Conservation (phyloP, 2,329 filamentous ascomycete genomes). For the Nemania sp. region DNA sequence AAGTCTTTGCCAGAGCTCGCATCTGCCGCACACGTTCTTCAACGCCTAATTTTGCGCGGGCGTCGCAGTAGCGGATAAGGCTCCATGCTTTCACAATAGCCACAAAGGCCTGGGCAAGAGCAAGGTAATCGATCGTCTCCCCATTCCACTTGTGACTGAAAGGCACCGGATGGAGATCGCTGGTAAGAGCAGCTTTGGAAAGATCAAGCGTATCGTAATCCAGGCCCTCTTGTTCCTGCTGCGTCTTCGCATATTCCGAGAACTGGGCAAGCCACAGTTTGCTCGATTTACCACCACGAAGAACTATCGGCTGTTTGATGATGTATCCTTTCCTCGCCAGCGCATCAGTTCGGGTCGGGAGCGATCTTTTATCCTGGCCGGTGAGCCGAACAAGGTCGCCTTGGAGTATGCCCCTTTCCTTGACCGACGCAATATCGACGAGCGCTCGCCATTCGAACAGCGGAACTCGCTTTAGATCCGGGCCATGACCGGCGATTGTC, state of each 20-base stretch:
- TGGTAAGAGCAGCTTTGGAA: conserved; percentile 46
- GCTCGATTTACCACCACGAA: conserved; percentile 64
- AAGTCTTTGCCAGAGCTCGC: conserved; percentile 62
- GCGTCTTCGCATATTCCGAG: conserved; percentile 48
- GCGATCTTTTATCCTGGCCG: conserved; percentile 66
- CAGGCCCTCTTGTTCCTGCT: conserved; percentile 44
- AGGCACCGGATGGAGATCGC: conserved; percentile 57
- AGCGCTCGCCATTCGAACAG: conserved; percentile 63
- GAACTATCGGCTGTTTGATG: conserved; percentile 62
- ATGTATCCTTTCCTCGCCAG: conserved; percentile 65
- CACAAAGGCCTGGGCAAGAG: conserved; percentile 61
- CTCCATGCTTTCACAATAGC: conserved; percentile 62
- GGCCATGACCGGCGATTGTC: conserved; percentile 61
- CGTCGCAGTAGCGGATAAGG: conserved; percentile 61
- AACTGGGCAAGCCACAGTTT: conserved; percentile 64
- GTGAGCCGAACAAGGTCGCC: conserved; percentile 62
- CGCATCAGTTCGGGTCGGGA: conserved; percentile 64
- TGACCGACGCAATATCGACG: conserved; percentile 60
- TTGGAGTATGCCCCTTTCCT: conserved; percentile 61
- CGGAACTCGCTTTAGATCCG: conserved; percentile 62
- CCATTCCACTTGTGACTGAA: conserved; percentile 63
- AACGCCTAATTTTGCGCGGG: conserved; percentile 62
- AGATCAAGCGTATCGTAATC: conserved; percentile 45
- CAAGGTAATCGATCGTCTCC: conserved; percentile 61
- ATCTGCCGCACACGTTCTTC: conserved; percentile 61